Evolutionary conservation across 2,329 filamentous ascomycete species (phyloP).

Genomic region (Pestalotiopsis sp.): DNA sequence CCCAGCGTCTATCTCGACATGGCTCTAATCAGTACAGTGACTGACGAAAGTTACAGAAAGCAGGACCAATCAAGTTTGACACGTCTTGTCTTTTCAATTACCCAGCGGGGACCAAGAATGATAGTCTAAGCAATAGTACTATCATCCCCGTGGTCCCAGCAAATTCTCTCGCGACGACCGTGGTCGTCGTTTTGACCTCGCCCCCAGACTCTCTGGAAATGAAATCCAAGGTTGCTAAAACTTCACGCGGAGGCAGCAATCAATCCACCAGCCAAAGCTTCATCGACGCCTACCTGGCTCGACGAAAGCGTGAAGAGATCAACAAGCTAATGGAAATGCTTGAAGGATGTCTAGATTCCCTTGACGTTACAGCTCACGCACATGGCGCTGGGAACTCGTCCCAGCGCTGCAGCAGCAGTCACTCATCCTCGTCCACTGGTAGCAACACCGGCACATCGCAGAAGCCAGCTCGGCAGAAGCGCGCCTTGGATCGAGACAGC

Average conservation of each 20-base stretch:
- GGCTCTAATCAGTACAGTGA: too few relatives aligned
- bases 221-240: slow-evolving; percentile 11
- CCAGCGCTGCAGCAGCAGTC: neutral
- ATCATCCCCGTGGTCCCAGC: slow-evolving; percentile 6
- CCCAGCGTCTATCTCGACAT: neutral
- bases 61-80: neutral
- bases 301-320: slow-evolving; percentile 12
- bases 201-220: slow-evolving; percentile 12
- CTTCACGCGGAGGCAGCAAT: slow-evolving; percentile 12
- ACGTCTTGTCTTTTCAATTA: neutral
- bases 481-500: slow-evolving; percentile 2
- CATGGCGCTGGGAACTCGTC: neutral
- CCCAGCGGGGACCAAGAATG: slow-evolving; percentile 8
- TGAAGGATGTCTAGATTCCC: slow-evolving; percentile 11
- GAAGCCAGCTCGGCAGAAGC: slow-evolving; percentile 7
- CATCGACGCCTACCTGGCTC: slow-evolving; percentile 13
- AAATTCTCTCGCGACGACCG: neutral
- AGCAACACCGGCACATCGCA: neutral
- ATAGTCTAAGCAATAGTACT: slow-evolving; percentile 5
- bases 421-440: neutral
- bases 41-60: neutral
- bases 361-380: neutral
- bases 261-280: slow-evolving; percentile 13
- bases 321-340: slow-evolving; percentile 15
- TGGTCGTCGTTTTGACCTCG: neutral